Conservation (phyloP, 2,329 filamentous ascomycete species). For the Huntiella decipiens region DNA sequence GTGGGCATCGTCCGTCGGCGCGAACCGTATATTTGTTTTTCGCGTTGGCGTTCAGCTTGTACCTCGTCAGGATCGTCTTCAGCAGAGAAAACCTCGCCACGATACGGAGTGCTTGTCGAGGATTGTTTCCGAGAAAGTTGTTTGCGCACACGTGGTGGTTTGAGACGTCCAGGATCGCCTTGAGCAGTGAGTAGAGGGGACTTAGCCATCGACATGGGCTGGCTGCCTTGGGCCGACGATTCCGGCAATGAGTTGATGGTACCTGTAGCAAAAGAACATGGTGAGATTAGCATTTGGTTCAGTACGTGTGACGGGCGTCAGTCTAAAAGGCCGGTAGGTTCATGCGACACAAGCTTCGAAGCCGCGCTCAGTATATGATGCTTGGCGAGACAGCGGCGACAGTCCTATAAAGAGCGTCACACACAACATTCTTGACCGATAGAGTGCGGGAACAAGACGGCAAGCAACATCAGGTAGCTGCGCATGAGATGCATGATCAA, state of each 20-base stretch:
- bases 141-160: constrained; percentile 28
- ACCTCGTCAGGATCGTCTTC: constrained; percentile 76
- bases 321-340: too few species aligned
- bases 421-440: too few species aligned
- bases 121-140: constrained; percentile 53
- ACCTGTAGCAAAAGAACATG: constrained; percentile 14
- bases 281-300: constrained; percentile 2
- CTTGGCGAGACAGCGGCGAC: too few species aligned
- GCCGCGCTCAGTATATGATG: too few species aligned
- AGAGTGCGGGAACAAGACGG: too few species aligned
- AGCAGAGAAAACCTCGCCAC: constrained; percentile 73
- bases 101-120: constrained; percentile 53
- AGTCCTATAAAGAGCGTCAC: too few species aligned
- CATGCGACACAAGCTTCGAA: too few species aligned
- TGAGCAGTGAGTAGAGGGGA: constrained; percentile 29
- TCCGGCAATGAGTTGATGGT: constrained; percentile 19
- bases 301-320: neutral
- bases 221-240: constrained; percentile 22
- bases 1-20: constrained; percentile 19
- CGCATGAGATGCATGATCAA: too few species aligned
- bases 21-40: constrained; percentile 16
- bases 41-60: constrained; percentile 41
- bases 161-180: constrained; percentile 35
- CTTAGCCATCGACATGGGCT: constrained; percentile 20
- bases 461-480: too few species aligned